These are phyloP conservation scores for Venturia effusa DNA, from an alignment of 2,329 filamentous ascomycete species.

Conservation along the genomic window DNA sequence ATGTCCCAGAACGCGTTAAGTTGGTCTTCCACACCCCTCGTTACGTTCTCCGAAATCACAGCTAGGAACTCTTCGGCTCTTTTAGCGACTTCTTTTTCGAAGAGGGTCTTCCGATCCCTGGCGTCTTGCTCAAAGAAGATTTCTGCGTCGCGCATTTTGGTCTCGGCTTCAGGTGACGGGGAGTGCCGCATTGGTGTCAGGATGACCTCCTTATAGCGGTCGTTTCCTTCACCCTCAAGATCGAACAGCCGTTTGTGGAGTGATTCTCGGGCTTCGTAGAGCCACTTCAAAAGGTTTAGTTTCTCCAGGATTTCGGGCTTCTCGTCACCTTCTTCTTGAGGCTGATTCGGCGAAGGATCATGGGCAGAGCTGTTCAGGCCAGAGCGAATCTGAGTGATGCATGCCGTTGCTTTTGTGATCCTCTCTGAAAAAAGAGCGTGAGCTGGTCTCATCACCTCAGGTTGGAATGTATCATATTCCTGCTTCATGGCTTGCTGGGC, in stretches of 20 bases:
- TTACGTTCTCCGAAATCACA: slow-evolving; percentile 75
- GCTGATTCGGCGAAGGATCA: slow-evolving; percentile 54
- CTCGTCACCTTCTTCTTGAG: slow-evolving; percentile 91
- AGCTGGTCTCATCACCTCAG: slow-evolving; percentile 69
- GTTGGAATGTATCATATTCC: slow-evolving; percentile 78
- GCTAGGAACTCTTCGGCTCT: slow-evolving; percentile 67
- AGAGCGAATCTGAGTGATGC: slow-evolving; percentile 66
- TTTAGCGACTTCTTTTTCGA: slow-evolving; percentile 59
- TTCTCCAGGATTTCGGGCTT: slow-evolving; percentile 90
- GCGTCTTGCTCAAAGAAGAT: slow-evolving; percentile 76
- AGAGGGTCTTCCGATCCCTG: slow-evolving; percentile 57
- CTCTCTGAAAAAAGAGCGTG: slow-evolving; percentile 70
- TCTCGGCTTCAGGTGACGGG: slow-evolving; percentile 45
- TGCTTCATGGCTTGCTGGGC: slow-evolving; percentile 64
- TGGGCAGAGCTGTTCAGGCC: slow-evolving; percentile 33
- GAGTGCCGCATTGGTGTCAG: slow-evolving; percentile 66
- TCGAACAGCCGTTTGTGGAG: slow-evolving; percentile 80
- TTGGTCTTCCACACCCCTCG: slow-evolving; percentile 80
- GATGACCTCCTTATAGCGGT: slow-evolving; percentile 76
- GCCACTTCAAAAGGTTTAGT: slow-evolving; percentile 88
- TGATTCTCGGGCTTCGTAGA: slow-evolving; percentile 86
- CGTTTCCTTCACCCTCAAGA: slow-evolving; percentile 72
- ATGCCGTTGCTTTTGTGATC: slow-evolving; percentile 59
- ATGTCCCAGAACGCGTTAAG: slow-evolving; percentile 97
- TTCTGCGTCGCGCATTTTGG: slow-evolving; percentile 69